phyloP scores from a whole-genome alignment of 139 green algal genomes.

The Chlorella sp. region DNA sequence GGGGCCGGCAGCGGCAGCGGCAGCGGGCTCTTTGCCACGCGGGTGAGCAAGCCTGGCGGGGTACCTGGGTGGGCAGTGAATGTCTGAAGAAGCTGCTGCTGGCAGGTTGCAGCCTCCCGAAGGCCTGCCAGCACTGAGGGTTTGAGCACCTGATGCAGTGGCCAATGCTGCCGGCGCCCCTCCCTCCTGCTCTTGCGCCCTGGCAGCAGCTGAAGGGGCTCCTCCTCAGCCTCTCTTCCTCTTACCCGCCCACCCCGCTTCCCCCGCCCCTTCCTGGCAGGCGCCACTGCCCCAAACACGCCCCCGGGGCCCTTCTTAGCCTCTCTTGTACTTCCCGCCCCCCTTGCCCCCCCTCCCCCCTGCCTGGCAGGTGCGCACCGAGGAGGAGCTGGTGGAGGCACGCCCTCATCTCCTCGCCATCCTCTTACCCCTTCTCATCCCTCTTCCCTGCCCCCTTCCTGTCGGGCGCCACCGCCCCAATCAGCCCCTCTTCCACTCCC shows the following conservation, averaged over 20 bases:
- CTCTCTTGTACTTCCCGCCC: too few species aligned
- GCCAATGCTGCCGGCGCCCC: not conserved
- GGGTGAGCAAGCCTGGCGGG: constrained; percentile 10
- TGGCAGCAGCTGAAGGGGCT: not conserved
- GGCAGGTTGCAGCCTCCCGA: not conserved
- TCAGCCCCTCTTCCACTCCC: too few species aligned
- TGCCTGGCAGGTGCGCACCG: too few species aligned
- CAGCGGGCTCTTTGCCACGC: constrained; percentile 1
- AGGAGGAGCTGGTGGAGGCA: too few species aligned
- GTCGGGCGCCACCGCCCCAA: too few species aligned
- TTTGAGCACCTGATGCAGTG: not conserved
- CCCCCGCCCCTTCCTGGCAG: too few species aligned
- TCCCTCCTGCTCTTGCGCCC: not conserved
- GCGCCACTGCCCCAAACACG: too few species aligned
- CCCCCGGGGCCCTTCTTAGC: too few species aligned
- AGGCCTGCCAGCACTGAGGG: not conserved
- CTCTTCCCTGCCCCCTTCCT: not conserved
- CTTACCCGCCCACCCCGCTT: too few species aligned
- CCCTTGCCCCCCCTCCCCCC: too few species aligned
- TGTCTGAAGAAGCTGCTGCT: not conserved
- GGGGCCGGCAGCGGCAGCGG: constrained; percentile 37
- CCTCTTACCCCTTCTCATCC: not conserved
- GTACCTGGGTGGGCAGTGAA: not conserved
- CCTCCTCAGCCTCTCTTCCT: too few species aligned
- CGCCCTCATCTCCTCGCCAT: too few species aligned